phyloP scores from a whole-genome alignment of 139 green algal genomes.

The Deuterostichococcus epilithicus region DNA sequence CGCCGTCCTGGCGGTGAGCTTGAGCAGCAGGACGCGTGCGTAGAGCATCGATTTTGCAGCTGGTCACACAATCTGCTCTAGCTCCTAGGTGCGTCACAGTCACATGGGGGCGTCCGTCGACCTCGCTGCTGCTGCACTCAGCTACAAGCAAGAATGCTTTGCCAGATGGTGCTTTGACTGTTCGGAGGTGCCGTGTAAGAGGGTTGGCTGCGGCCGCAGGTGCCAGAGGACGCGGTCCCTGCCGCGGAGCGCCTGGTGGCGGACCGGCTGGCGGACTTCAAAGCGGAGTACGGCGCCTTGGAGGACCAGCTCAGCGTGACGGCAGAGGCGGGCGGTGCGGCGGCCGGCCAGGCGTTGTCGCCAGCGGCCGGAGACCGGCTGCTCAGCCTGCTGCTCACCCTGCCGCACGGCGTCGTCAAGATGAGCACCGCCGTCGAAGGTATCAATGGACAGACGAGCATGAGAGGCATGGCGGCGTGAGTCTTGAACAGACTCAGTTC shows the following conservation, averaged over 20 bases:
- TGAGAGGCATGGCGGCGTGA: no score
- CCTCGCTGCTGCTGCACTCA: no score
- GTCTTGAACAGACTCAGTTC: no score
- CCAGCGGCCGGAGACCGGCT: conserved; percentile 21
- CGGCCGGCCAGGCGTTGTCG: conserved; percentile 14
- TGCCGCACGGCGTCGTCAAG: conserved; percentile 68
- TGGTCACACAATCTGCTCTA: no score
- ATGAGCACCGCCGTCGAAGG: conserved; percentile 52
- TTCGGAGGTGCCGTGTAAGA: no score
- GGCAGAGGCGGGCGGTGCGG: background rate
- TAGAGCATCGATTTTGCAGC: no score
- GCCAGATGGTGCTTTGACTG: no score
- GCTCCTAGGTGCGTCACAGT: no score
- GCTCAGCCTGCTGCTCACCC: conserved; percentile 42
- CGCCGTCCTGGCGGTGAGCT: conserved; percentile 34
- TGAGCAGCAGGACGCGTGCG: no score
- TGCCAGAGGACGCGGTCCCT: conserved; percentile 5
- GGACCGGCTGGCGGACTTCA: conserved; percentile 7
- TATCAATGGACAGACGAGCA: conserved; percentile 5
- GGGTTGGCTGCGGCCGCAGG: no score
- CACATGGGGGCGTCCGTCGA: no score
- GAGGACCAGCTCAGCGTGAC: conserved; percentile 37
- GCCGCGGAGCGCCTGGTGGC: conserved; percentile 15
- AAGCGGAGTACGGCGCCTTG: conserved; percentile 49
- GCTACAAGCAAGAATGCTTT: no score